These are phyloP conservation scores for Seiridium cupressi DNA, from an alignment of 2,329 filamentous ascomycete species.

Conservation along the genomic window DNA sequence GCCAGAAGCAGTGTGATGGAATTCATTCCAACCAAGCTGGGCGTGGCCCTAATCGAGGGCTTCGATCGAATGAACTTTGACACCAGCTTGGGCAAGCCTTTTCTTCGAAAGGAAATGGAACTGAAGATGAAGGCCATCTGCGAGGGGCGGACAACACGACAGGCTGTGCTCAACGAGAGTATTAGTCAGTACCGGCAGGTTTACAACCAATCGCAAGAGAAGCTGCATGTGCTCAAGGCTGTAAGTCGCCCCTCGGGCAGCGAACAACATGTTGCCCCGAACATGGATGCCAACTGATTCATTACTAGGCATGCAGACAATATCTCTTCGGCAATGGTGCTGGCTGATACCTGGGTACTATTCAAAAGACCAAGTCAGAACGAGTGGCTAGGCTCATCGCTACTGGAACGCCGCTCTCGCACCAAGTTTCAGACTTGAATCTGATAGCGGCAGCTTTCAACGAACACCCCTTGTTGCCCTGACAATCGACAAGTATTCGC, in stretches of 20 bases:
- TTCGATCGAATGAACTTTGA: slow-evolving; percentile 95
- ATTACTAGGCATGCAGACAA: slow-evolving; percentile 49
- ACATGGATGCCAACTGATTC: neutral
- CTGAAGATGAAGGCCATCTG: slow-evolving; percentile 96
- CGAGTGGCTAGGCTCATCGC: neutral
- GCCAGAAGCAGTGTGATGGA: slow-evolving; percentile 64
- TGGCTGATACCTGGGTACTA: neutral
- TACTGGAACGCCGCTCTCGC: neutral
- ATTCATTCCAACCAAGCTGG: slow-evolving; percentile 89
- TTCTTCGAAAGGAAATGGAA: slow-evolving; percentile 97
- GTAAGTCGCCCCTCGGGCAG: slow-evolving; percentile 40
- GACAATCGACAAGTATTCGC: neutral
- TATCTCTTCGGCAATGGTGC: slow-evolving; percentile 44
- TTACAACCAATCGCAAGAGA: slow-evolving; percentile 77
- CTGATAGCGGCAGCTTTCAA: neutral
- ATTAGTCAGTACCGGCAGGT: slow-evolving; percentile 84
- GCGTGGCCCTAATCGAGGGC: slow-evolving; percentile 87
- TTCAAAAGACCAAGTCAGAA: neutral
- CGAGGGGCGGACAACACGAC: slow-evolving; percentile 74
- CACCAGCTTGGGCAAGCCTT: slow-evolving; percentile 90
- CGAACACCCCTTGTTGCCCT: neutral
- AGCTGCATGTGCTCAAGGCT: slow-evolving; percentile 64
- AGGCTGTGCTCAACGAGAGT: slow-evolving; percentile 76
- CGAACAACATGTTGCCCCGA: neutral
- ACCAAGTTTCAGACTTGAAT: neutral